phyloP scores from a whole-genome alignment of 179 eudicot genomes.

The Sideroxylon spinosum region DNA sequence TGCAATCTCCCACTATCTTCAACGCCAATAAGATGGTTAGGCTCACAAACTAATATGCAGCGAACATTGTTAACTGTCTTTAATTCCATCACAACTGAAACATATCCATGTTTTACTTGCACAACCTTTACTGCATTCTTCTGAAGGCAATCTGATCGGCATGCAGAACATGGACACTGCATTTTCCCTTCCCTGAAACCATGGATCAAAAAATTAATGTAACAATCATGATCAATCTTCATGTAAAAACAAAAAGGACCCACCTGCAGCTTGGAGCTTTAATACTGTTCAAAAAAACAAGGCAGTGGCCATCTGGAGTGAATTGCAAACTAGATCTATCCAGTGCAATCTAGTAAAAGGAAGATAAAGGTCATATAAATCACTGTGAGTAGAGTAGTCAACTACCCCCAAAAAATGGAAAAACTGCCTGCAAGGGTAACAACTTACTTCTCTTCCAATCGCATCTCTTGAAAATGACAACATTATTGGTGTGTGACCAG shows the following conservation, averaged over 20 bases:
- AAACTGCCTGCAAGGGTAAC: neutral
- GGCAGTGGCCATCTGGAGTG: constrained; percentile 66
- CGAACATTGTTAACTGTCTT: constrained; percentile 47
- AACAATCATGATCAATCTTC: constrained; percentile 5
- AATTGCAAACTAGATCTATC: constrained; percentile 65
- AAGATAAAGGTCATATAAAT: constrained; percentile 9
- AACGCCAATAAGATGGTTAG: constrained; percentile 60
- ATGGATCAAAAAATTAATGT: constrained; percentile 13
- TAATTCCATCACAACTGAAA: constrained; percentile 50
- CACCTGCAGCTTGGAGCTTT: constrained; percentile 82
- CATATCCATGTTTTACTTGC: constrained; percentile 62
- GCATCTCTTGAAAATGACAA: constrained; percentile 51
- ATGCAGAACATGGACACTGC: constrained; percentile 61
- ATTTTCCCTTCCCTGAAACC: constrained; percentile 53
- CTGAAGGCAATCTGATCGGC: constrained; percentile 49
- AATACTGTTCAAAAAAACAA: constrained; percentile 60
- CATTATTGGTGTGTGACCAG: constrained; percentile 55
- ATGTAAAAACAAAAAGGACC: constrained; percentile 1
- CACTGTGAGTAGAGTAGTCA: neutral
- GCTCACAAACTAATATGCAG: constrained; percentile 72
- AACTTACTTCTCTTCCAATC: constrained; percentile 65
- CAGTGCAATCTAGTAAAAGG: constrained; percentile 44
- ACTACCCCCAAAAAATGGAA: neutral
- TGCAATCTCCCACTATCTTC: constrained; percentile 81
- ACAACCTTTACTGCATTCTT: constrained; percentile 76